Evolutionary conservation across 257 asterid species (phyloP), one percentile per base, ranked within the genome.

Genomic region (Penstemon davidsonii): DNA sequence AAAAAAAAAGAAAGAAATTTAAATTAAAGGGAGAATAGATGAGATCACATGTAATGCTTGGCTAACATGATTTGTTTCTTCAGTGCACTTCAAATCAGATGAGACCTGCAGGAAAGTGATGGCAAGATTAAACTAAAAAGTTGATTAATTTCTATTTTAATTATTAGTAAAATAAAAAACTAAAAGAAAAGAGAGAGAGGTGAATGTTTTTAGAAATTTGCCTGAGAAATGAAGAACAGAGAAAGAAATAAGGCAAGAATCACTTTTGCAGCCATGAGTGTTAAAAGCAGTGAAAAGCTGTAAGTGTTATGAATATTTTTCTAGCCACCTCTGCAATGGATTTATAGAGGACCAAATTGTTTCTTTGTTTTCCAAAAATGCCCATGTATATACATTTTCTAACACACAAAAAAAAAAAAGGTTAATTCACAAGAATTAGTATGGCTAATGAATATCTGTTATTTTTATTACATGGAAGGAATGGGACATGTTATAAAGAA

Each of bases 11-110:
- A 4, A 3, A 41, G 42, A 13, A 18, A 1, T 2, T 46, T n/a
- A 62, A 68, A 41, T 6, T 1, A 25, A 40, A 54, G 8, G 19
- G 5, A 6, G 5, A 12, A 10, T 13, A 4, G 7, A 4, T 13
- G 40, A 25, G 49, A 47, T 40, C 36, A 84, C 82, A 46, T 76
- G 83, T 64, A 84, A 67, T 38, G 72, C 78, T 70, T 81, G 75
- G 82, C 79, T 75, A 61, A 71, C 62, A 59, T 63, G 69, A 58
- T 15, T 43, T 47, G 66, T 74, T 71, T 76, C 87, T 69, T 73
- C 81, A 53, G 61, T 72, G 33, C 69, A 60, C 74, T 67, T 67
- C 54, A 63, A 37, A 71, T 68, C 75, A 39, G 83, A 75, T 40
- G 78, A 80, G 40, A 60, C 82, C 88, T 80, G 77, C 72, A 77